Evolutionary conservation across 2,329 filamentous ascomycete species (phyloP).

Genomic region (Alternaria solani): DNA sequence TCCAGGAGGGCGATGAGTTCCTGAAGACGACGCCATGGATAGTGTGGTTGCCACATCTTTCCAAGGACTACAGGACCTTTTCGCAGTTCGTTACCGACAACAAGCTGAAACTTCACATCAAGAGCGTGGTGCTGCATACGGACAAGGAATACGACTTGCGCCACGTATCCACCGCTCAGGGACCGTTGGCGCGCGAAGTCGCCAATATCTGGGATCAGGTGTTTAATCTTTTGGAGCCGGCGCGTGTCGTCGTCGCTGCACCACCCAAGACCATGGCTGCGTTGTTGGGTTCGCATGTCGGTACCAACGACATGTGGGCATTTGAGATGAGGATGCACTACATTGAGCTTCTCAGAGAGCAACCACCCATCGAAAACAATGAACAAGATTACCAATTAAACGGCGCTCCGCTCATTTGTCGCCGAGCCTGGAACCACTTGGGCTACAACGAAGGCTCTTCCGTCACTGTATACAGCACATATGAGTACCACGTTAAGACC

Average conservation of each 20-base stretch:
- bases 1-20: conserved; percentile 43
- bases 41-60: conserved; percentile 46
- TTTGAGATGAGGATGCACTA: conserved; percentile 71
- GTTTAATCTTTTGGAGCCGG: conserved; percentile 41
- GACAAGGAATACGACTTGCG: conserved; percentile 50
- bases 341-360: conserved; percentile 55
- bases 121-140: conserved; percentile 58
- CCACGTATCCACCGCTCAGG: conserved; percentile 37
- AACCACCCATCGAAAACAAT: conserved; percentile 13
- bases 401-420: conserved; percentile 59
- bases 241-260: conserved; percentile 55
- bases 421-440: conserved; percentile 71
- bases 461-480: conserved; percentile 72
- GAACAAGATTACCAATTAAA: conserved; percentile 13
- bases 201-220: conserved; percentile 42
- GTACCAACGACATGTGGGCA: conserved; percentile 67
- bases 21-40: conserved; percentile 33
- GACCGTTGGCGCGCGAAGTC: conserved; percentile 61
- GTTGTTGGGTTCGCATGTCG: conserved; percentile 65
- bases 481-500: conserved; percentile 73
- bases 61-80: conserved; percentile 21
- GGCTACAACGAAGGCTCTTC: conserved; percentile 79
- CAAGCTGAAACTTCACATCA: conserved; percentile 50
- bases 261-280: conserved; percentile 69
- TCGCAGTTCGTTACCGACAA: conserved; percentile 28